Conservation (phyloP, 192 early-diverging fungal genomes). For the Radiomyces spectabilis region DNA sequence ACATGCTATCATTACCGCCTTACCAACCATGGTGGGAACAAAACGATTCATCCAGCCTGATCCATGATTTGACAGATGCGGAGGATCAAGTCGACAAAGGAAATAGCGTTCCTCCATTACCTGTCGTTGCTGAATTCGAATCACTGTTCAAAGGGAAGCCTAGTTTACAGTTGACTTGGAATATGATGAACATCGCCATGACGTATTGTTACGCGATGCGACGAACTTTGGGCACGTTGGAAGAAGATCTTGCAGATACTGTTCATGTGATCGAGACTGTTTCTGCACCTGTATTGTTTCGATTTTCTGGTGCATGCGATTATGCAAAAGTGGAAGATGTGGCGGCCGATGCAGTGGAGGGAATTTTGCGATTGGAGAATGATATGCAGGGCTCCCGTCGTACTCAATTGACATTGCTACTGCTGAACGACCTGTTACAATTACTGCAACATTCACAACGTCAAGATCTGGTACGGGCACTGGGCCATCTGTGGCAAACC, state of each 20-base stretch:
- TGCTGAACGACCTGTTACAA: not conserved
- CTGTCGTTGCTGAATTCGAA: too few species aligned
- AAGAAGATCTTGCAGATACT: conserved; percentile 4
- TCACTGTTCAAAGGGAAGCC: conserved; percentile 3
- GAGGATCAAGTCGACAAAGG: not conserved
- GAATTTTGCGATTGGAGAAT: not conserved
- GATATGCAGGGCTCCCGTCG: too few species aligned
- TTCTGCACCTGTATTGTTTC: not conserved
- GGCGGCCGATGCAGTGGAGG: not conserved
- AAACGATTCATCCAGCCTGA: not conserved
- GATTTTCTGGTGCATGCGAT: not conserved
- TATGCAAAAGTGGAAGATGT: not conserved
- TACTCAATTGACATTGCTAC: too few species aligned
- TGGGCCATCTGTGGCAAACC: not conserved
- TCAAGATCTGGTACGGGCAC: too few species aligned
- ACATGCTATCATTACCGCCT: not conserved
- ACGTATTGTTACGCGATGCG: conserved; percentile 17
- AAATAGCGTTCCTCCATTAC: not conserved
- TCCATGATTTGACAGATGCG: not conserved
- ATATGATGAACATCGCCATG: conserved; percentile 3
- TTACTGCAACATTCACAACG: not conserved
- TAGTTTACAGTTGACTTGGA: not conserved
- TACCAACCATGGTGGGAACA: conserved; percentile 6
- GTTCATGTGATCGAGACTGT: not conserved
- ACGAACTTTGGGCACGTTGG: conserved; percentile 3